Evolutionary conservation across 768 basidiomycete species (phyloP).

Genomic region (Cyclocybe aegerita): DNA sequence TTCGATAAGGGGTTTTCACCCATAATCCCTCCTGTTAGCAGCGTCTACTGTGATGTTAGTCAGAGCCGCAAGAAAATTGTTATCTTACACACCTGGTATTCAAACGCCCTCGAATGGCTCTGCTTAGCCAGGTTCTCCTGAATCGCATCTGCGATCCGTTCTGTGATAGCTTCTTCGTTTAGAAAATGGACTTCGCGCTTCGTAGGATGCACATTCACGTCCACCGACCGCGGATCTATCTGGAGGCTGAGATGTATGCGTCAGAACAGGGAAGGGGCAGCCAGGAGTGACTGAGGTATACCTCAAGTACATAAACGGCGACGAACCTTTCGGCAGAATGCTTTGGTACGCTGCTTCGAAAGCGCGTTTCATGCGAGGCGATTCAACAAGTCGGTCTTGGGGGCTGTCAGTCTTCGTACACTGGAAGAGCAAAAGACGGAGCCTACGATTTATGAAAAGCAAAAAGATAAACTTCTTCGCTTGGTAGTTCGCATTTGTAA

Average conservation of each 20-base stretch:
- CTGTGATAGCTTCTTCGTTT: conserved; percentile 84
- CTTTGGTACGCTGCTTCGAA: conserved; percentile 84
- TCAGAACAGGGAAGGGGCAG: background rate
- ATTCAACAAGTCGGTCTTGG: conserved; percentile 90
- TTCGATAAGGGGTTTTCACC: conserved; percentile 33
- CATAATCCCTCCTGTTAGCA: conserved; percentile 53
- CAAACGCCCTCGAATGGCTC: conserved; percentile 66
- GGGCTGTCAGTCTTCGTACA: background rate
- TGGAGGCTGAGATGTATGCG: conserved; percentile 50
- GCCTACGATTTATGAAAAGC: conserved; percentile 92
- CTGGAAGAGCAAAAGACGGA: background rate
- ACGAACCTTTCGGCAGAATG: conserved; percentile 85
- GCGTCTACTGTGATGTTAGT: conserved; percentile 39
- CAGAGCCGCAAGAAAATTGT: background rate
- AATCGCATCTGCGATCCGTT: conserved; percentile 70
- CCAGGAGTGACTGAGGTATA: conserved; percentile 26
- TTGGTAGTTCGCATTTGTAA: conserved; percentile 88
- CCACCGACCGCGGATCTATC: conserved; percentile 84
- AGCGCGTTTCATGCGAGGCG: conserved; percentile 79
- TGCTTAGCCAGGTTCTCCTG: conserved; percentile 63
- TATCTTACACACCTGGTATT: conserved; percentile 57
- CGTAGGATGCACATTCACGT: conserved; percentile 98
- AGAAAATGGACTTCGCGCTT: conserved; percentile 96
- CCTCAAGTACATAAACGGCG: conserved; percentile 94
- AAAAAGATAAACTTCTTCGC: conserved; percentile 83